Evolutionary conservation across 495 filamentous ascomycete species (phyloP), one percentile per base, ranked within the genome.

Genomic region (Cercophora sp.): DNA sequence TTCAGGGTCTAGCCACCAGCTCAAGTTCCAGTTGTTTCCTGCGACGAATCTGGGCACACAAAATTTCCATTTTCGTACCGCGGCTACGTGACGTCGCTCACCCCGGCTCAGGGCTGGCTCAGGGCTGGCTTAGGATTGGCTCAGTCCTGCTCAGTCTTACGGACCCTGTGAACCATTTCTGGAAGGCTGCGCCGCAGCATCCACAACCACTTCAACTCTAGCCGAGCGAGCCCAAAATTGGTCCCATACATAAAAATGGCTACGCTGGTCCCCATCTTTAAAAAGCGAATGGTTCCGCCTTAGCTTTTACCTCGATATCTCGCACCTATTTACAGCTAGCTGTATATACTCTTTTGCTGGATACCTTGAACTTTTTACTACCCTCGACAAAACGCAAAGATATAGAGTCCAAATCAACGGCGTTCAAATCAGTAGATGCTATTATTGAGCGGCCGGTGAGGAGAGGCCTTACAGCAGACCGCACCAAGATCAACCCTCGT

Each of bases 401-500:
- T 32, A 32, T 32, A 32, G 13, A 32, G 29, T 13, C 13, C 13
- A 32, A 32, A 32, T 32, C 13, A 32, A 32, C 29, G 29, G 29
- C 13, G 29, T 32, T 32, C 13, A 32, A 32, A 32, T 32, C 13
- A 32, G 29, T 32, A 32, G 13, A 32, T 32, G 8, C 46, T 20
- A 2, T 36, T 36, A 49, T 37, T 37, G n/a, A 49, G 18, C 4
- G 31, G 31, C 31, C 32, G 5, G 18, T 4, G 26, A 37, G 3
- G 20, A 37, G 32, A 37, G 46, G 31, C 8, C 31, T 39, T 42
- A 42, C 20, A 42, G 39, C 6, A 42, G 20, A 42, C 36, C 48
- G 48, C 36, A 37, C 16, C 3, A 42, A 41, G 36, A 51, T 51
- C 48, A 32, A 32, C 25, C 48, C 36, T 41, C 35, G 11, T 9